phyloP scores from a whole-genome alignment of 352 stramenopile species.

The Pythium oligandrum region DNA sequence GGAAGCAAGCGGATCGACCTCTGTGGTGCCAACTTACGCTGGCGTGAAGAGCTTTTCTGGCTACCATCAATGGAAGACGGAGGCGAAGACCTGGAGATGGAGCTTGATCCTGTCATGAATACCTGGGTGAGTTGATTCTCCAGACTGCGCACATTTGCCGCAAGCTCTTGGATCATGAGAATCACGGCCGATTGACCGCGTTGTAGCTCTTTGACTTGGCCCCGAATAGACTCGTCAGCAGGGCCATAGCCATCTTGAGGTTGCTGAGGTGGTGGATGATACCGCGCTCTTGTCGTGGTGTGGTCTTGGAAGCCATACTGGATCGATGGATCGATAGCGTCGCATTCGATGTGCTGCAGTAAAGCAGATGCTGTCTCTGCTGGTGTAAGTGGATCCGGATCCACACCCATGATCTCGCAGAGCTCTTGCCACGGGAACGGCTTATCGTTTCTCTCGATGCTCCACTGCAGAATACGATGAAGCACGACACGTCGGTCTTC shows the following conservation, averaged over 20 bases:
- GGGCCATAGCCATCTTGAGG: background rate
- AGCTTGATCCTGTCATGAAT: too few species aligned
- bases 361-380: conserved; percentile 16
- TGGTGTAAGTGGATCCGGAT: conserved; percentile 6
- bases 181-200: too few species aligned
- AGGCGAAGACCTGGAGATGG: too few species aligned
- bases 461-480: conserved; percentile 15
- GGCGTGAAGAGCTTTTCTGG: too few species aligned
- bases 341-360: conserved; percentile 8
- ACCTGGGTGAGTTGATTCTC: too few species aligned
- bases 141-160: background rate
- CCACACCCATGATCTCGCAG: conserved; percentile 3
- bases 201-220: too few species aligned
- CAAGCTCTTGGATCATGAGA: background rate
- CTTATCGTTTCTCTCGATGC: conserved; percentile 20
- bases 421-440: conserved; percentile 11
- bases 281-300: conserved; percentile 10
- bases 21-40: too few species aligned
- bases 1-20: too few species aligned
- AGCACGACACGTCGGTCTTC: conserved; percentile 24
- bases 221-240: too few species aligned
- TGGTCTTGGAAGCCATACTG: conserved; percentile 11
- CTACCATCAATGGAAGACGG: too few species aligned
- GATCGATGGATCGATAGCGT: conserved; percentile 14
- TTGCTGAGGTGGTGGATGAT: too few species aligned